Evolutionary conservation across 257 asterid genomes (phyloP).

Genomic region (Solanum pimpinellifolium): DNA sequence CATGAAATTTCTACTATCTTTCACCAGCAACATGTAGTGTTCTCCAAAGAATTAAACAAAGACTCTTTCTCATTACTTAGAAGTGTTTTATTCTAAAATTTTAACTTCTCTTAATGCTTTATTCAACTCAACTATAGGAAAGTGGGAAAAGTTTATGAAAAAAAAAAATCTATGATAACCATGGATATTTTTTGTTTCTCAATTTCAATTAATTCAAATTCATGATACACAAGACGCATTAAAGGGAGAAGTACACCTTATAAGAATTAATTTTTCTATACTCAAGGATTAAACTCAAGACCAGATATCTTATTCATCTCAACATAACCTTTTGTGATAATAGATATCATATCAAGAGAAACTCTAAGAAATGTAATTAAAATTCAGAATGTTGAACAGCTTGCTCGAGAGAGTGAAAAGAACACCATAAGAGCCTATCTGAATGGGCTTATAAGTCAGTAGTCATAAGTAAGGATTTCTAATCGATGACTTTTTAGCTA

Average conservation of each 20-base stretch:
- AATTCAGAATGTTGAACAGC: background rate
- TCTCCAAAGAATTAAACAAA: background rate
- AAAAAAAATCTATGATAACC: background rate
- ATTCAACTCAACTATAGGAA: background rate
- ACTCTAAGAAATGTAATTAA: background rate
- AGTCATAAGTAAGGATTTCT: no score
- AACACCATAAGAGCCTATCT: background rate
- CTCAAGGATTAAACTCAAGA: background rate
- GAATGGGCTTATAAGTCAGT: no score
- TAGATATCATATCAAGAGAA: background rate
- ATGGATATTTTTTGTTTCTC: background rate
- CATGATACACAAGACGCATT: background rate
- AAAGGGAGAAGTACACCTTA: background rate
- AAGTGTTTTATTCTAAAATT: background rate
- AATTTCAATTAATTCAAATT: background rate
- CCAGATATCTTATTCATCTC: background rate
- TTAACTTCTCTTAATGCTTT: background rate
- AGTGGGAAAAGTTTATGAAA: background rate
- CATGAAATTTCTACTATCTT: background rate
- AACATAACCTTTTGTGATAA: background rate
- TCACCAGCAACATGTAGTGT: background rate
- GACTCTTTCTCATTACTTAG: background rate
- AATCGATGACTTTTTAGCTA: background rate
- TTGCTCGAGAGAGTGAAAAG: background rate
- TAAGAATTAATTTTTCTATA: background rate